Evolutionary conservation across 176 grass and related monocot species (phyloP), one percentile per base, ranked within the genome.

Genomic region (Musa itinerans): DNA sequence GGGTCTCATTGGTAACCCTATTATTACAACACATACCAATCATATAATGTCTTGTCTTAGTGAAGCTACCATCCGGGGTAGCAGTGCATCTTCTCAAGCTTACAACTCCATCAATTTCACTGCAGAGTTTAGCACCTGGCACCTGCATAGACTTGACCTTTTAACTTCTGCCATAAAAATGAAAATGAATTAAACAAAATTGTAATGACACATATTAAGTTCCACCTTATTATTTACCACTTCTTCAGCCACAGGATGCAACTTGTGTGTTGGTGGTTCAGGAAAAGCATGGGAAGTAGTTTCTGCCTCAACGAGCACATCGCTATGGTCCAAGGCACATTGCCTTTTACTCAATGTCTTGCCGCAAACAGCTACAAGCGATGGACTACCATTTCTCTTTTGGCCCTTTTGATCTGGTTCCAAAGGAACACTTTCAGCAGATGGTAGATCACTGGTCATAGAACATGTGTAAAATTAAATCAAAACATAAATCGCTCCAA

Each of bases 41-140:
- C 53, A 74, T 55, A 68, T 66, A 83, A 81, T 80, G 79, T 20
- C 64, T 69, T 59, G 76, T 80, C 50, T 89, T 91, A 73, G 64
- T 84, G 16, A 76, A 68, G 11, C 74, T 74, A 57, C 74, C 77
- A 78, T 69, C 89, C 25, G 88, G 94, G 65, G 94, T 93, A 68
- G 65, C 81, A 78, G 69, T 89, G 77, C 90, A 91, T 89, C 86
- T 90, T 91, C 74, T 84, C 88, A 93, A 76, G 75, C 79, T 63
- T 14, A 14, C 81, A n/a, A 65, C 82, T 29, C 53, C 74, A 25
- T 73, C 54, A 11, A 22, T 67, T 56, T 65, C 27, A 48, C 83
- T 84, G 10, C 65, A 5, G 54, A 22, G 24, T 75, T 75, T 67
- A 48, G 71, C 74, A 55, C 62, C 25, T 76, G 78, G 54, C 69